Percentiles rank a stretch among this genome's conserved stretches.
Conservation (phyloP, 2,329 filamentous ascomycete species). For the Iodosphaeria phyllophila region DNA sequence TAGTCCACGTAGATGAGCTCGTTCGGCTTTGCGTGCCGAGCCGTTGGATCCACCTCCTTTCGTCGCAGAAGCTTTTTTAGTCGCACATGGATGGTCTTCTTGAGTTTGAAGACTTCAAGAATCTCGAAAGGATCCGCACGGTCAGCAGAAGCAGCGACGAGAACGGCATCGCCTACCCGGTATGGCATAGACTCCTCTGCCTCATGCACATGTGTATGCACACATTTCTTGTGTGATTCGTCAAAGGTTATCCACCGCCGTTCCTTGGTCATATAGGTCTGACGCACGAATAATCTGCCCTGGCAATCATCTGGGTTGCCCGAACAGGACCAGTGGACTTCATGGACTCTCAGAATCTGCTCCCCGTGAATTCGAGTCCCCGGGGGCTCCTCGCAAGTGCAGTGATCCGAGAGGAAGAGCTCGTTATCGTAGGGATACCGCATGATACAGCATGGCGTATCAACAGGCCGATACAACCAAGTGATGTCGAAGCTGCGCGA, state of each 20-base stretch:
- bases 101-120: conserved; percentile 16
- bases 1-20: conserved; percentile 19
- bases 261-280: conserved; percentile 43
- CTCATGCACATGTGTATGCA: conserved; percentile 4
- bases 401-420: conserved; percentile 59
- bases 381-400: conserved; percentile 49
- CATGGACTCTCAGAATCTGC: conserved; percentile 37
- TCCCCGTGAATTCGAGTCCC: conserved; percentile 26
- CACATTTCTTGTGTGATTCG: conserved; percentile 35
- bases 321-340: conserved; percentile 40
- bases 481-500: conserved; percentile 40
- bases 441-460: conserved; percentile 51
- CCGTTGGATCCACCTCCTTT: conserved; percentile 15
- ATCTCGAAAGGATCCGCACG: conserved; percentile 44
- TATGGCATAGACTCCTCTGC: conserved; percentile 13
- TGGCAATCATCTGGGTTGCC: conserved; percentile 25
- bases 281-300: conserved; percentile 54
- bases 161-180: conserved; percentile 38
- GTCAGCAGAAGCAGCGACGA: conserved; percentile 18
- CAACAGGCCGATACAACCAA: conserved; percentile 55
- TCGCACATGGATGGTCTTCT: conserved; percentile 12
- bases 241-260: conserved; percentile 43
- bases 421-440: conserved; percentile 55
- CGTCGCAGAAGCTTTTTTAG: conserved; percentile 37
- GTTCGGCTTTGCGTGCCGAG: conserved; percentile 24